Percentiles rank a stretch among this genome's conserved stretches.
Conservation (phyloP, 306 rosid genomes). For the Sphenostylis stenocarpa region DNA sequence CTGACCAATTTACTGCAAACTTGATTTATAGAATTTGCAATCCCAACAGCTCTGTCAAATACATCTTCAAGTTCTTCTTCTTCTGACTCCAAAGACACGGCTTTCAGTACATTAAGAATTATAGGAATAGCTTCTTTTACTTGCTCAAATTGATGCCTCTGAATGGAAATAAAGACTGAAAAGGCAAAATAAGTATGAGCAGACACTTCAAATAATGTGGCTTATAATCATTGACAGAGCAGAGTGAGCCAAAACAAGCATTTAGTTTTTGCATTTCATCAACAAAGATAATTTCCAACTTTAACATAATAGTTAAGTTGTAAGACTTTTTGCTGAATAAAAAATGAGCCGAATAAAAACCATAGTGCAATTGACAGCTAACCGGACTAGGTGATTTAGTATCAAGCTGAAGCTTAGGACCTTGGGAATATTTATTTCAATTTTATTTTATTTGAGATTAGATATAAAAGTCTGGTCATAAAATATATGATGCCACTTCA, state of each 20-base stretch:
- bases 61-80: constrained; percentile 54
- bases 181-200: constrained; percentile 31
- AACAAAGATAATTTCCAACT: constrained; percentile 10
- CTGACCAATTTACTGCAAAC: constrained; percentile 69
- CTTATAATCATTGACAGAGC: constrained; percentile 26
- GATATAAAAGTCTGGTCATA: constrained; percentile 4
- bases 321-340: not conserved
- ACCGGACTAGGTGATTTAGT: not conserved
- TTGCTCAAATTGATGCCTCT: constrained; percentile 85
- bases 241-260: constrained; percentile 17
- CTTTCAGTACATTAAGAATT: constrained; percentile 70
- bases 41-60: constrained; percentile 54
- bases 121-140: constrained; percentile 64
- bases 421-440: not conserved
- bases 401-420: constrained; percentile 17
- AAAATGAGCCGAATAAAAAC: not conserved
- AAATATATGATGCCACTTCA: not conserved
- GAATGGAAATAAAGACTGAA: constrained; percentile 71
- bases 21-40: constrained; percentile 67
- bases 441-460: not conserved
- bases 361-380: constrained; percentile 3
- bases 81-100: constrained; percentile 50
- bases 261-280: constrained; percentile 23
- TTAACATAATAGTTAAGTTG: constrained; percentile 2
- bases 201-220: constrained; percentile 20